These are phyloP conservation scores for Achaetomiella virescens DNA, from an alignment of 495 filamentous ascomycete genomes.

Conservation along the genomic window DNA sequence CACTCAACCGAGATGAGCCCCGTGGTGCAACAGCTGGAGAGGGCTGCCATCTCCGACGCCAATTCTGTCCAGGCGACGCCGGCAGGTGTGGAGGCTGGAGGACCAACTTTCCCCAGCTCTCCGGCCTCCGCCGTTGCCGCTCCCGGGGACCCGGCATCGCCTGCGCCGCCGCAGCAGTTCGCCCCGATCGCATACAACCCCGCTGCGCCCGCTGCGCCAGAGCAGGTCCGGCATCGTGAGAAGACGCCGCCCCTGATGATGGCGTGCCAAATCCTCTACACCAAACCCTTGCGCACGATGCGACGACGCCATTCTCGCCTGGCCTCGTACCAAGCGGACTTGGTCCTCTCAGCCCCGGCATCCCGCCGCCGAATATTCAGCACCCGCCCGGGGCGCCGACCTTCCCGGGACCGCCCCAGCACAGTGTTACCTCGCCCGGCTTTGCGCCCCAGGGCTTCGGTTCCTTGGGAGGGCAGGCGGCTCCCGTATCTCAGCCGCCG, in stretches of 20 bases:
- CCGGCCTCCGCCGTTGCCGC: constrained; percentile 31
- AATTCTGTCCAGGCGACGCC: constrained; percentile 20
- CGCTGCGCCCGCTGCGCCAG: constrained; percentile 77
- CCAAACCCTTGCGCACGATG: constrained; percentile 61
- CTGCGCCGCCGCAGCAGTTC: constrained; percentile 35
- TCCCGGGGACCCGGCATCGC: constrained; percentile 15
- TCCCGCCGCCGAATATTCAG: constrained; percentile 31
- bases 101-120: constrained; percentile 35
- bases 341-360: constrained; percentile 30
- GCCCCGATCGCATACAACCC: constrained; percentile 84
- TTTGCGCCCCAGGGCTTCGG: constrained; percentile 35
- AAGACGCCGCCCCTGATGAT: constrained; percentile 83
- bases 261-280: constrained; percentile 63
- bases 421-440: constrained; percentile 34
- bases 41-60: constrained; percentile 56
- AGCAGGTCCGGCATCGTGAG: constrained; percentile 75
- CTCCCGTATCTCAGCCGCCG: constrained; percentile 8
- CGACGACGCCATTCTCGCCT: constrained; percentile 43
- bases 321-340: constrained; percentile 34
- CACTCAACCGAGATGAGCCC: constrained; percentile 55
- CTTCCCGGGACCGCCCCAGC: constrained; percentile 37
- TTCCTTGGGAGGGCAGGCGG: constrained; percentile 28
- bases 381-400: constrained; percentile 32
- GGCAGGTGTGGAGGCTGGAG: constrained; percentile 31
- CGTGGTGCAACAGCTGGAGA: constrained; percentile 80